These are phyloP conservation scores for Trichoderma sp. DNA, from an alignment of 2,329 filamentous ascomycete species.

Conservation along the genomic window DNA sequence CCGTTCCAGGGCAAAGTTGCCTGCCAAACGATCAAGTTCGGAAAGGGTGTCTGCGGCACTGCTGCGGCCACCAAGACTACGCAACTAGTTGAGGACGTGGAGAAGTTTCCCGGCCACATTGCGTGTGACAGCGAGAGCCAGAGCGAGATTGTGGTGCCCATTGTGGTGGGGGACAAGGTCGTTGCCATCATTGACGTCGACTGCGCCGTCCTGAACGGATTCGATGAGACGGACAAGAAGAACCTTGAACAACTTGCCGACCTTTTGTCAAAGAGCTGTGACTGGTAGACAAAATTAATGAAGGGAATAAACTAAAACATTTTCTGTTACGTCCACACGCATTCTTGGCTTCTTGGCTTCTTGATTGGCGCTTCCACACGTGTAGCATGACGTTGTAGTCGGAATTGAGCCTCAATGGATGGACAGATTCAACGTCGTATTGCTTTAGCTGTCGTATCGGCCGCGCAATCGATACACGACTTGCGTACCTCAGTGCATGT, in stretches of 20 bases:
- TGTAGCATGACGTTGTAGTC: background rate
- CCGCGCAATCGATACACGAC: background rate
- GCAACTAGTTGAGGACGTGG: conserved; percentile 70
- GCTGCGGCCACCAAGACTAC: conserved; percentile 63
- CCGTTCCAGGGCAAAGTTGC: conserved; percentile 81
- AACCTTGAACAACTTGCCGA: conserved; percentile 67
- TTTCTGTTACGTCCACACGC: background rate
- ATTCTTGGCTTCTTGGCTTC: background rate
- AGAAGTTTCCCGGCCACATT: conserved; percentile 76
- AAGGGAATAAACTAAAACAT: background rate
- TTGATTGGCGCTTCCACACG: background rate
- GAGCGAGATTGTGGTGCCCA: conserved; percentile 82
- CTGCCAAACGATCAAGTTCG: conserved; percentile 75
- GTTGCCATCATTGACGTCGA: conserved; percentile 81
- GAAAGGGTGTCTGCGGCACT: conserved; percentile 73
- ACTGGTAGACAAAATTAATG: conserved; percentile 53
- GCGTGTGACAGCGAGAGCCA: conserved; percentile 74
- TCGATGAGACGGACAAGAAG: conserved; percentile 66
- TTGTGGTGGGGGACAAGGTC: conserved; percentile 53
- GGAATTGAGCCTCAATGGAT: background rate
- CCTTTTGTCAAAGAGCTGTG: conserved; percentile 61
- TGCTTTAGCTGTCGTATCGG: background rate
- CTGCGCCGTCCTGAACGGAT: conserved; percentile 66
- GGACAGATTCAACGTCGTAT: background rate
- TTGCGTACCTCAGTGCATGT: background rate